Base-by-base conservation (phyloP, 805 yeast genomes). In the Pichia californica region DNA sequence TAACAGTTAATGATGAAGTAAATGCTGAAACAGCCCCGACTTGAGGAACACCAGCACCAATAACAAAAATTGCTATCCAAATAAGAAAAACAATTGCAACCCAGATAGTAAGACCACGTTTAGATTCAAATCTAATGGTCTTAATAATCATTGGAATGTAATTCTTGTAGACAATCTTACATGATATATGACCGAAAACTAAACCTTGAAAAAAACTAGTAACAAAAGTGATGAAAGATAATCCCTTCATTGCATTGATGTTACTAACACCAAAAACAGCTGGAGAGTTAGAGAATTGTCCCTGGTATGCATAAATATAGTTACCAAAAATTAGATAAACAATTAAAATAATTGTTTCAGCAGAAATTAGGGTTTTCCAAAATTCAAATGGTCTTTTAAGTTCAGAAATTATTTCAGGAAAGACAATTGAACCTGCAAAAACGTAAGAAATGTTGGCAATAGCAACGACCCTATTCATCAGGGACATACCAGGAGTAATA, bases 371-470 rank as follows among this genome's bases (percentile, higher is more conserved):
- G 36, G 74, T 74, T 53, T 70, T 68, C 68, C 71, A 63, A 58
- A 72, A 72, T 44, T 72, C 76, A 62, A 57, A 57, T 10, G 77
- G 77, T 38, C 69, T 61, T 44, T 56, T 61, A 72, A 72, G 66
- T 53, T 72, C 77, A 9, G 76, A 68, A 59, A 72, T 60, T 38
- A 72, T 62, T 51, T 72, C 74, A n/a, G 69, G 64, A 56, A 70
- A 71, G 38, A 71, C 66, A 47, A 71, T 63, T 14, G 76, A 71
- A 49, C 77, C 77, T 31, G 76, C 77, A 61, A 69, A 72, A 3
- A 74, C 67, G 52, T 66, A 72, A 16, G 72, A 71, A 48, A 71
- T 63, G 52, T 71, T 71, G 57, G 70, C 63, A 46, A 68, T 52
- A n/a, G 71, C 71, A 16, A 57, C 59, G 35, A 69, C 56, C 45